These are phyloP conservation scores for Fonsecaea erecta DNA, from an alignment of 2,329 filamentous ascomycete genomes.

Conservation along the genomic window DNA sequence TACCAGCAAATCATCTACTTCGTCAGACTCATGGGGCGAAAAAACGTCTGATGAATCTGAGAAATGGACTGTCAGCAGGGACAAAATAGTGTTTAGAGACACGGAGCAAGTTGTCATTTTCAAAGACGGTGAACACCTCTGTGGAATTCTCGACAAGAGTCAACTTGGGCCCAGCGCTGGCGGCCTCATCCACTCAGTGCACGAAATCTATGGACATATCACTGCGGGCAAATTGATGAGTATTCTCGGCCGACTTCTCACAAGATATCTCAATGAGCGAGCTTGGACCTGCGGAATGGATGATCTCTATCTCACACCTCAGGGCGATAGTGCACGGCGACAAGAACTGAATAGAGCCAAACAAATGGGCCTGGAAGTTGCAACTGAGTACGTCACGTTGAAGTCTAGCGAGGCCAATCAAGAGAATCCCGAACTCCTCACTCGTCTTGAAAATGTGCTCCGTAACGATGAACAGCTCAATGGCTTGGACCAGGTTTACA, in stretches of 20 bases:
- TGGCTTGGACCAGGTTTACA: conserved; percentile 86
- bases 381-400: conserved; percentile 85
- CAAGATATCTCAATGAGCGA: conserved; percentile 86
- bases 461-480: conserved; percentile 90
- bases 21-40: conserved; percentile 76
- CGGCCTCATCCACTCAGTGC: conserved; percentile 87
- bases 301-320: conserved; percentile 80
- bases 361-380: conserved; percentile 75
- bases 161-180: conserved; percentile 88
- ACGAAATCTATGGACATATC: conserved; percentile 89
- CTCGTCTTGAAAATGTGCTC: conserved; percentile 83
- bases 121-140: conserved; percentile 83
- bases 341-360: conserved; percentile 70
- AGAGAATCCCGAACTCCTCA: conserved; percentile 71
- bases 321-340: conserved; percentile 74
- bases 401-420: conserved; percentile 65
- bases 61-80: conserved; percentile 33
- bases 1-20: conserved; percentile 76
- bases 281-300: conserved; percentile 98
- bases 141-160: conserved; percentile 91
- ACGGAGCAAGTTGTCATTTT: conserved; percentile 85
- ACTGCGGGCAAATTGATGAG: conserved; percentile 86
- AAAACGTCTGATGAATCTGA: conserved; percentile 53
- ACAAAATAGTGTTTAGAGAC: conserved; percentile 31
- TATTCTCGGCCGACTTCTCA: conserved; percentile 85